Evolutionary conservation across 306 rosid genomes (phyloP).

Genomic region (Trifolium dubium): DNA sequence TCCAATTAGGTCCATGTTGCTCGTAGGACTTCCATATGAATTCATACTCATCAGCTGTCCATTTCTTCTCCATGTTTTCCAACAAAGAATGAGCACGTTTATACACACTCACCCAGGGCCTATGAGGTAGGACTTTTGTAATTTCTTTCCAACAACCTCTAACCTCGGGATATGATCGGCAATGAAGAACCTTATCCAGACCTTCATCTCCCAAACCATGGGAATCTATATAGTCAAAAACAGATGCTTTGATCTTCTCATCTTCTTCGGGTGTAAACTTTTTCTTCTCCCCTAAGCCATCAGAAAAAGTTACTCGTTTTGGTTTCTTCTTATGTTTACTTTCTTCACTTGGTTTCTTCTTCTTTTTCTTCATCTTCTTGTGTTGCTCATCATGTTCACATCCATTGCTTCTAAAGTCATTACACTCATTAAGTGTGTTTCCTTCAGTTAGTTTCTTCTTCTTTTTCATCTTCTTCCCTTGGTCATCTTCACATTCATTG

Average conservation of each 20-base stretch:
- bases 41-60: constrained; percentile 67
- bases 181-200: constrained; percentile 57
- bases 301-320: constrained; percentile 64
- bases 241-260: constrained; percentile 55
- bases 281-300: constrained; percentile 17
- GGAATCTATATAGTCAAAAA: constrained; percentile 54
- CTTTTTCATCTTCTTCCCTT: background rate
- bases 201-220: constrained; percentile 69
- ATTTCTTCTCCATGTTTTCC: constrained; percentile 47
- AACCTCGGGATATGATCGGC: constrained; percentile 34
- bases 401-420: background rate
- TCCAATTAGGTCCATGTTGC: constrained; percentile 71
- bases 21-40: constrained; percentile 40
- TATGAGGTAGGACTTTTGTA: constrained; percentile 54
- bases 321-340: constrained; percentile 28
- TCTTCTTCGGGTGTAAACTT: constrained; percentile 71
- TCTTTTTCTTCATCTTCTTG: background rate
- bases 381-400: background rate
- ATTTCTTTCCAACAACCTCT: constrained; percentile 76
- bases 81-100: constrained; percentile 67
- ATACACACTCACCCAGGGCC: constrained; percentile 50
- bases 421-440: background rate
- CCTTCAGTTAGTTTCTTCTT: background rate
- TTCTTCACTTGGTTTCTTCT: constrained; percentile 24
- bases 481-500: constrained; percentile 8